Base-by-base conservation (phyloP, 2,329 filamentous ascomycete species). In the Venturia aucupariae region DNA sequence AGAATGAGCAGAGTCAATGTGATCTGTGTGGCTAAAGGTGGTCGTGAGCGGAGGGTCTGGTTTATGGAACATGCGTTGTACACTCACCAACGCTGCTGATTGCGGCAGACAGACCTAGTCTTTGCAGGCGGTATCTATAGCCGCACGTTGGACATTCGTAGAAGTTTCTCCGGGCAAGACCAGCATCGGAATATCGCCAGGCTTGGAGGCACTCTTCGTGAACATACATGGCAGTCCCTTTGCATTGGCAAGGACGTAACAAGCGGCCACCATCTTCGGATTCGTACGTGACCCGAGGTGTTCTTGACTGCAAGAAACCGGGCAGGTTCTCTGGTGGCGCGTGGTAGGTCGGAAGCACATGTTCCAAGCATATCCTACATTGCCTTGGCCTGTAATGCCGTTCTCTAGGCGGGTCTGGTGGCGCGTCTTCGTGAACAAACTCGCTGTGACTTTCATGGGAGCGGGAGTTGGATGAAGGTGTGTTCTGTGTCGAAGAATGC, bases 181-280 rank as follows among this genome's bases (percentile, higher is more conserved):
- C 71, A 0, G 90, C 88, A 72, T 91, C 86, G 54, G 90, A 83
- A 67, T 87, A 82, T 69, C 94, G 85, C 91, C 92, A 97, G 13
- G 84, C 81, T 71, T 89, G 85, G 60, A 99, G 81, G 72, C 94
- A 99, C 38, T 86, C 89, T 75, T 97, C 91, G 75, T 99, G 94
- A 30, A 97, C 92, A 76, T 96, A 97, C 77, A 90, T 90, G 70
- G 93, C 90, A 46, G 90, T 90, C 62, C 94, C 94, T 78, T 90
- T 95, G 82, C 94, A 99, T 77, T 88, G 86, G 81, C 94, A 99
- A 42, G 94, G 94, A 63, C 89, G 89, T 70, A 97, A 84, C 35
- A 99, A 80, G 61, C 91, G 87, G 46, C 90, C 90, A 38, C 88
- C 82, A 68, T 87, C 89, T 67, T 89, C 84, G 30, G 90, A 92